Evolutionary conservation across 208 protist species (phyloP).

Genomic region (Leishmania major): DNA sequence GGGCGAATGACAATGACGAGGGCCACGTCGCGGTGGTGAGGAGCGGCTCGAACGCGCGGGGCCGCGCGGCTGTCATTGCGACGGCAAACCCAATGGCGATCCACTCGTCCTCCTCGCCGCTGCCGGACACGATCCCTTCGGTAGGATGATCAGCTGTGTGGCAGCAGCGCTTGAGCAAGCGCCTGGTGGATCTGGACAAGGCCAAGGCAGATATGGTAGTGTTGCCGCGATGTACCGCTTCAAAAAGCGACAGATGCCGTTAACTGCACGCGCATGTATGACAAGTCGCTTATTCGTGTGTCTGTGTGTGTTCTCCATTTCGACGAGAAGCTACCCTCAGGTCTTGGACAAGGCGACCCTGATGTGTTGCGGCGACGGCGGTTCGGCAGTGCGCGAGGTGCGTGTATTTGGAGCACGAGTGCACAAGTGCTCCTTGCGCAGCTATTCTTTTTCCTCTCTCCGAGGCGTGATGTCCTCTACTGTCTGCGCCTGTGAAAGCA

Average conservation of each 20-base stretch:
- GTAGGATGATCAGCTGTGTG: slow-evolving; percentile 10
- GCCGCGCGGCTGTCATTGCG: background rate
- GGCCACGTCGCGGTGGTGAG: background rate
- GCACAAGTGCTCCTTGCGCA: background rate
- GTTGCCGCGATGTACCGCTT: background rate
- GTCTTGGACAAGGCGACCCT: background rate
- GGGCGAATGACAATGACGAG: slow-evolving; percentile 10
- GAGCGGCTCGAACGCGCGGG: background rate
- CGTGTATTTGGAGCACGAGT: background rate
- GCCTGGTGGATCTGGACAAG: slow-evolving; percentile 30
- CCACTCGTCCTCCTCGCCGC: slow-evolving; percentile 11
- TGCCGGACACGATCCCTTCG: slow-evolving; percentile 12
- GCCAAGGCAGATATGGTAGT: slow-evolving; percentile 25
- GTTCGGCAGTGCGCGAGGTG: background rate
- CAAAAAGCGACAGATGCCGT: background rate
- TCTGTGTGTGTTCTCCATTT: background rate
- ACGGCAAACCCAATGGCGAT: slow-evolving; percentile 11
- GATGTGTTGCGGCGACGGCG: background rate
- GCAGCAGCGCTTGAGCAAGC: slow-evolving; percentile 21
- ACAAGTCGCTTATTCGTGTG: background rate
- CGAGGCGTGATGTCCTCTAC: background rate
- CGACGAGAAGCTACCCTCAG: background rate
- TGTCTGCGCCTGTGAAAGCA: background rate
- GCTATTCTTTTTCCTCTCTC: slow-evolving; percentile 11
- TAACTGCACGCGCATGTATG: background rate